Percentiles rank a stretch among this genome's conserved stretches.
These are phyloP conservation scores for Tetrahymena elliotti DNA, from an alignment of 73 alveolate genomes.

Conservation along the genomic window DNA sequence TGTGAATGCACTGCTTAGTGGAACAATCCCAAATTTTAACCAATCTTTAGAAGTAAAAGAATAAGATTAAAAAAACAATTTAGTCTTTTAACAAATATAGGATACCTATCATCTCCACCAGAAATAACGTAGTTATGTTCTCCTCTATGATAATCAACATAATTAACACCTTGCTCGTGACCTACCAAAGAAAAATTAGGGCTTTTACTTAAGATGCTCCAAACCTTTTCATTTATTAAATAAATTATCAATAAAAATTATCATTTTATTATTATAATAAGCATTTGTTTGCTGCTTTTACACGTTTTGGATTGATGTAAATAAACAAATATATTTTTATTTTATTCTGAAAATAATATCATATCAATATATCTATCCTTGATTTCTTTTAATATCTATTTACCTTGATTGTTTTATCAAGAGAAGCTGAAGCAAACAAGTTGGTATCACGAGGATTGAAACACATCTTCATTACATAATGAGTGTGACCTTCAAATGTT, in stretches of 20 bases:
- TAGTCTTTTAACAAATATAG: neutral
- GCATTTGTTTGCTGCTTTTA: neutral
- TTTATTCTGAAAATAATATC: no score
- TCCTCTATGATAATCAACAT: constrained; percentile 79
- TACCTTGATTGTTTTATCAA: constrained; percentile 80
- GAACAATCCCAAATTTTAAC: constrained; percentile 99
- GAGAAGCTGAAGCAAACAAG: constrained; percentile 90
- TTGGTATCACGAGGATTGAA: constrained; percentile 88
- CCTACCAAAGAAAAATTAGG: constrained; percentile 94
- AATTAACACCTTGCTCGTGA: constrained; percentile 95
- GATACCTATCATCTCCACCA: constrained; percentile 94
- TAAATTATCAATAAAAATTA: neutral
- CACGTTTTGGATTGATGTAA: neutral
- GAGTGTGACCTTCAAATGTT: constrained; percentile 95
- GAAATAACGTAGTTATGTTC: constrained; percentile 95
- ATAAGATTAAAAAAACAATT: neutral
- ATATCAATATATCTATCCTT: neutral
- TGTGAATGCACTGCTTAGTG: constrained; percentile 91
- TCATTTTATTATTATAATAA: neutral
- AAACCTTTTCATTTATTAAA: constrained; percentile 40
- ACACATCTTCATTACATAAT: constrained; percentile 91
- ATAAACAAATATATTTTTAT: no score
- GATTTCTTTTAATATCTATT: neutral
- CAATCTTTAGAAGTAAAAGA: constrained; percentile 1
- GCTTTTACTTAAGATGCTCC: constrained; percentile 59